phyloP scores from a whole-genome alignment of 1,284 basidiomycete species.

The Peniophora sp. region DNA sequence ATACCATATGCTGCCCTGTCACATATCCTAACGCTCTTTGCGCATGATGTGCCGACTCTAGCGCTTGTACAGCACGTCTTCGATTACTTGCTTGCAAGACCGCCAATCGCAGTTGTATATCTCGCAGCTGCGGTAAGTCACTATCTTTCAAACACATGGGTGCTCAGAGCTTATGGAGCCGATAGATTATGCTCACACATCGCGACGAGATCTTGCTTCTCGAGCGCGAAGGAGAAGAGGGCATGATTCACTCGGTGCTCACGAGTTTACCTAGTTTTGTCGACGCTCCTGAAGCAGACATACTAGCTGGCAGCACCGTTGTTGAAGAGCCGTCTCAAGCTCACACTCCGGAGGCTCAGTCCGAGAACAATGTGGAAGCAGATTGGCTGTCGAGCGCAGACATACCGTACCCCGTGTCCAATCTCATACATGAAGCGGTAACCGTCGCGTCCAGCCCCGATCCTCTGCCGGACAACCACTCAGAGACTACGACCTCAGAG shows the following conservation, averaged over 20 bases:
- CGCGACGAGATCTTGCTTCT: constrained; percentile 51
- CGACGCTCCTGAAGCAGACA: constrained; percentile 22
- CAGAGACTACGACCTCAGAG: too few species aligned
- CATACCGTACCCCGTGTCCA: too few species aligned
- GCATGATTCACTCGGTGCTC: constrained; percentile 81
- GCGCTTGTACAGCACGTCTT: constrained; percentile 83
- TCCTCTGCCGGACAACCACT: too few species aligned
- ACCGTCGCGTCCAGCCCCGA: too few species aligned
- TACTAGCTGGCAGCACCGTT: not conserved
- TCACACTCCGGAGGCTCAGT: too few species aligned
- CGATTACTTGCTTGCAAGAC: constrained; percentile 79
- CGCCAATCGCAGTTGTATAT: constrained; percentile 78
- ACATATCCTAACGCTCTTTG: constrained; percentile 85
- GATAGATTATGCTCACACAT: constrained; percentile 52
- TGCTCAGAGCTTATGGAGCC: not conserved
- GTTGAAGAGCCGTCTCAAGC: not conserved
- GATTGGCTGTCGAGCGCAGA: too few species aligned
- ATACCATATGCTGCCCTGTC: constrained; percentile 85
- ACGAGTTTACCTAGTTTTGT: constrained; percentile 62
- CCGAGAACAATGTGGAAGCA: too few species aligned
- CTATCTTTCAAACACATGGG: not conserved
- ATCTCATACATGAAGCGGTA: too few species aligned
- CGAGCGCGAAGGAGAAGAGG: constrained; percentile 61
- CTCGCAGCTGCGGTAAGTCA: constrained; percentile 69
- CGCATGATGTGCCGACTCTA: constrained; percentile 84